Evolutionary conservation across 106 monocot genomes (phyloP), one percentile per base, ranked within the genome.

Genomic region (Alisma plantagoaquatica): DNA sequence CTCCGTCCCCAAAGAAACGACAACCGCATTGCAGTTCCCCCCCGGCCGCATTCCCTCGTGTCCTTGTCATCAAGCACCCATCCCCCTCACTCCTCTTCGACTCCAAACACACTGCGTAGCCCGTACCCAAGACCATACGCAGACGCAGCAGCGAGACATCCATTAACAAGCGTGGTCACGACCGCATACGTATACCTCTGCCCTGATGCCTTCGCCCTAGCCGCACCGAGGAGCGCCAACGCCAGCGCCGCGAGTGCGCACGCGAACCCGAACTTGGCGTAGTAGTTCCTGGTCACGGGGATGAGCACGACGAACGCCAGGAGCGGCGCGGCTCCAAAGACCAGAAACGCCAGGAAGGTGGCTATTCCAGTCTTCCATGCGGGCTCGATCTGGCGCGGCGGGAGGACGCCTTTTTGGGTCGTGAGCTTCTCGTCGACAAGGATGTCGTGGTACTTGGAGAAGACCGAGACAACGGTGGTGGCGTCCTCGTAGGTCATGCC

Each of bases 301-400:
- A 59, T 48, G 58, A 51, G 30, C 15, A 68, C 47, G 3, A 49
- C n/a, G 59, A 59, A 68, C 14, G 68, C 48, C 24, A 68, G 58
- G 7, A 68, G 59, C 3, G 68, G 68, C 5, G 47, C 42, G 25
- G 25, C 10, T 29, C 60, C 60, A 33, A 69, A 60, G 1, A 11
- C 25, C 2, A 67, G 3, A 47, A 67, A 56, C 18, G 57, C 10
- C 15, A 32, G 14, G 31, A 67, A 38, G 14, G 35, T 7, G 35
- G 14, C 9, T 6, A 38, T 6, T 38, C 9, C 35, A 7, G 35
- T 38, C 35, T 38, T 38, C 35, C 35, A 38, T 14, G 35, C 9
- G 9, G 6, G 35, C 35, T 38, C 35, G 35, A 38, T 38, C 35
- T 38, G 6, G 35, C 35, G 35, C 14, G 35, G 35, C 6, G 35